These are phyloP conservation scores for Chenopodium album DNA, from an alignment of 148 eudicot genomes.

Conservation along the genomic window DNA sequence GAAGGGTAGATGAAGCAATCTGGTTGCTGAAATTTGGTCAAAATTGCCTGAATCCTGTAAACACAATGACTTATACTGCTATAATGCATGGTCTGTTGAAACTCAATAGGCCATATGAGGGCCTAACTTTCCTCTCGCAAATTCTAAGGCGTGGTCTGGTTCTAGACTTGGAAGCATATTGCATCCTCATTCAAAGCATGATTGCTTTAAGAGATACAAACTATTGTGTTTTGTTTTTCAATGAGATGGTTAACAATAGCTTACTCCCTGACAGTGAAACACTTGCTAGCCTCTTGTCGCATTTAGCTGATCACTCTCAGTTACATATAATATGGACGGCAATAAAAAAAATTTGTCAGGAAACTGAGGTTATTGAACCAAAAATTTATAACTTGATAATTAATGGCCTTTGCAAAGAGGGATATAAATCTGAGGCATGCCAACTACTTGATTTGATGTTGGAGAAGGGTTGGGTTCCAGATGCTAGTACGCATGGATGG, in stretches of 20 bases:
- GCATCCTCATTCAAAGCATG: conserved; percentile 24
- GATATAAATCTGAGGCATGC: conserved; percentile 25
- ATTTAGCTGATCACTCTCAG: conserved; percentile 14
- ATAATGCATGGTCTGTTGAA: conserved; percentile 45
- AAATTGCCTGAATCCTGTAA: conserved; percentile 26
- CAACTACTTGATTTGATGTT: conserved; percentile 31
- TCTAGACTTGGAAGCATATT: conserved; percentile 28
- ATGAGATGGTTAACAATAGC: conserved; percentile 24
- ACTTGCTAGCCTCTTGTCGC: conserved; percentile 18
- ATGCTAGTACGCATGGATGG: conserved; percentile 26
- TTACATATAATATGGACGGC: conserved; percentile 12
- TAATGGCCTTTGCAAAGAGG: conserved; percentile 29
- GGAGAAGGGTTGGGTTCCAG: conserved; percentile 36
- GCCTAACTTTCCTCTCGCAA: conserved; percentile 25
- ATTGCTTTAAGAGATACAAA: conserved; percentile 15
- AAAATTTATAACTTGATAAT: conserved; percentile 20
- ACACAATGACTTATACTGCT: conserved; percentile 38
- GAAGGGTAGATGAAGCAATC: conserved; percentile 25
- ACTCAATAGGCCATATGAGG: conserved; percentile 22
- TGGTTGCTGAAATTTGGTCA: conserved; percentile 35
- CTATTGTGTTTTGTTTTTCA: conserved; percentile 10
- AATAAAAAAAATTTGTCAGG: conserved; percentile 13
- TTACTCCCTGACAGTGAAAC: conserved; percentile 25
- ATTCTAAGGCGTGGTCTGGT: conserved; percentile 25
- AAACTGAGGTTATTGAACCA: conserved; percentile 18